Evolutionary conservation across 495 filamentous ascomycete species (phyloP).

Genomic region (Corynascus novoguineensis): DNA sequence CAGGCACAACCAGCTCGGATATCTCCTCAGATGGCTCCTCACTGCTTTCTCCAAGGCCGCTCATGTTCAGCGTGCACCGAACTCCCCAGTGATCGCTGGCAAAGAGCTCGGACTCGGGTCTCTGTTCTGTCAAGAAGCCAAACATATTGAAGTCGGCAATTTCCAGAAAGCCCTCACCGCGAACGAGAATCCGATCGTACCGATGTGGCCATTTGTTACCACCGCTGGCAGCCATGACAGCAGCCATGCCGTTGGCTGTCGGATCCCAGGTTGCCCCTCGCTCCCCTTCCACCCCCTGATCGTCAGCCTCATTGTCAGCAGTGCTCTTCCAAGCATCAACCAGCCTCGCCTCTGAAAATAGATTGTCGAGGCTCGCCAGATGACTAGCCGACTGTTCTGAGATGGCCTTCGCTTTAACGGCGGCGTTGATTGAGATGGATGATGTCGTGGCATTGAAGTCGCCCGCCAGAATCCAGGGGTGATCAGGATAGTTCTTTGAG

Average conservation of each 20-base stretch:
- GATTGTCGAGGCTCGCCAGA: conserved; percentile 31
- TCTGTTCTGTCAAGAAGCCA: conserved; percentile 33
- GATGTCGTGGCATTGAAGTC: conserved; percentile 57
- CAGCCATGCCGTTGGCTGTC: conserved; percentile 44
- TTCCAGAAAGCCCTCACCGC: conserved; percentile 32
- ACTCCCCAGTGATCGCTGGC: conserved; percentile 57
- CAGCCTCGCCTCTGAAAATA: conserved; percentile 32
- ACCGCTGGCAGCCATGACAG: conserved; percentile 34
- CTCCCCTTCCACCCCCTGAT: conserved; percentile 42
- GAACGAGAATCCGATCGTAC: conserved; percentile 52
- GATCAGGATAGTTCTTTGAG: conserved; percentile 24
- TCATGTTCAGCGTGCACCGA: conserved; percentile 36
- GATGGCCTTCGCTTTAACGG: conserved; percentile 41
- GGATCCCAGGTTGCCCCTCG: conserved; percentile 56
- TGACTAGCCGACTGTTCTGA: conserved; percentile 31
- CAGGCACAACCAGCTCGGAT: conserved; percentile 20
- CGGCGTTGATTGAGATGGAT: conserved; percentile 42
- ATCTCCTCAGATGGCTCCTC: conserved; percentile 16
- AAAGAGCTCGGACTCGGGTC: conserved; percentile 19
- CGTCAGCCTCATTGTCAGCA: conserved; percentile 12
- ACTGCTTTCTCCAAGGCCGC: neutral
- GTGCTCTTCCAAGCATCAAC: conserved; percentile 38
- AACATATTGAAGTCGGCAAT: conserved; percentile 44
- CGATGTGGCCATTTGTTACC: conserved; percentile 49
- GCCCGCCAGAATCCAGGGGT: conserved; percentile 50